Evolutionary conservation across 768 basidiomycete species (phyloP).

Genomic region (Psilocybe azurescens): DNA sequence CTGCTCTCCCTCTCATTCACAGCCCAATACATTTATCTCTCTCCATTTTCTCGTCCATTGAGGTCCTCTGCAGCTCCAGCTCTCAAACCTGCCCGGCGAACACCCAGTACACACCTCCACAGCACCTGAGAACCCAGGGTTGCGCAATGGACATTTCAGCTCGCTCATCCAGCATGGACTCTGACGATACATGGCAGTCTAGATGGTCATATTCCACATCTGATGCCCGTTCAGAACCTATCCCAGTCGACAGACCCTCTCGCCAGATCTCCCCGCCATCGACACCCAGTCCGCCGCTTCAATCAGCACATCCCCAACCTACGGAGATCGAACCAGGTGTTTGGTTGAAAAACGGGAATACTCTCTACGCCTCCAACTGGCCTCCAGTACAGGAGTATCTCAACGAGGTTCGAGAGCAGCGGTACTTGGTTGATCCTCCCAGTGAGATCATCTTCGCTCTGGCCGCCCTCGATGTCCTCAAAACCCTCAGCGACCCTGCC

Average conservation of each 20-base stretch:
- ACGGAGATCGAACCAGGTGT: constrained; percentile 42
- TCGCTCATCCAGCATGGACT: constrained; percentile 13
- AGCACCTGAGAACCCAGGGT: constrained; percentile 18
- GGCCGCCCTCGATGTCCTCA: constrained; percentile 64
- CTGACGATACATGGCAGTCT: constrained; percentile 17
- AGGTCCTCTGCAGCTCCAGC: constrained; percentile 7
- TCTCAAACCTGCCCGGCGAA: neutral
- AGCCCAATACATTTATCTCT: constrained; percentile 14
- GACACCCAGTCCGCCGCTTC: constrained; percentile 28
- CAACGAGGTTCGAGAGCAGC: constrained; percentile 40
- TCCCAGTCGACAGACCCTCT: constrained; percentile 6
- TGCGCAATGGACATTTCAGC: constrained; percentile 4
- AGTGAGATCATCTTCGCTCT: constrained; percentile 57
- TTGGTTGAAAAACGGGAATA: constrained; percentile 41
- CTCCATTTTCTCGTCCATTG: constrained; percentile 10
- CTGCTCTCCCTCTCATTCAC: constrained; percentile 17
- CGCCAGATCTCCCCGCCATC: constrained; percentile 8
- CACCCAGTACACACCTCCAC: neutral
- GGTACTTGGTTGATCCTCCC: constrained; percentile 43
- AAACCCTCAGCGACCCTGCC: constrained; percentile 55
- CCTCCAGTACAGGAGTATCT: constrained; percentile 57
- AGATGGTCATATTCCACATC: constrained; percentile 24
- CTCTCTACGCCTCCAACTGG: constrained; percentile 50
- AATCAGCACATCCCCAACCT: constrained; percentile 23
- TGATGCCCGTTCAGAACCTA: constrained; percentile 25